Evolutionary conservation across 1,284 basidiomycete genomes (phyloP).

Genomic region (Ganoderma resinaceum): DNA sequence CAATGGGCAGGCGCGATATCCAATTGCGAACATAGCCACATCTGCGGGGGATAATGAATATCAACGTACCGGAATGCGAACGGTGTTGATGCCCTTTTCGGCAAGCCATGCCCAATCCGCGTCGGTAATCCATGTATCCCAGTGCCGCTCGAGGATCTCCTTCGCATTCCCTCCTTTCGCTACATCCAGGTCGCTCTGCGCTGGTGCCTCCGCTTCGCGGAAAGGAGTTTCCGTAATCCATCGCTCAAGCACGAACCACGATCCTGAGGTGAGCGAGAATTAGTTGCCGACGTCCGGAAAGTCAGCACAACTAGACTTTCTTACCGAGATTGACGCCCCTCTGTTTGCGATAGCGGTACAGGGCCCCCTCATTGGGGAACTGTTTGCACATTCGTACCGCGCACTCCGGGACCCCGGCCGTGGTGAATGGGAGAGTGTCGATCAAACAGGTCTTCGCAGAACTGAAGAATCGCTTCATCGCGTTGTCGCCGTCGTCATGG

Average conservation of each 20-base stretch:
- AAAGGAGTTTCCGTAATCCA: constrained; percentile 75
- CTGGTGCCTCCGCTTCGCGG: constrained; percentile 57
- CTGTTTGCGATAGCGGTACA: constrained; percentile 78
- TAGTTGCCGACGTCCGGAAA: neutral
- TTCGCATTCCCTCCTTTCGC: constrained; percentile 68
- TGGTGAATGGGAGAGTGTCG: neutral
- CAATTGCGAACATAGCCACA: neutral
- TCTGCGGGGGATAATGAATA: neutral
- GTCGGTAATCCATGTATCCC: constrained; percentile 81
- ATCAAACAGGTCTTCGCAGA: neutral
- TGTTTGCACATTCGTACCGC: neutral
- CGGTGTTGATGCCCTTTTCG: constrained; percentile 80
- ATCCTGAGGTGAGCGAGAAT: constrained; percentile 50
- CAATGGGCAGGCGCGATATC: neutral
- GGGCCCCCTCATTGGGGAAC: constrained; percentile 42
- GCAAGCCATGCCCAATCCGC: constrained; percentile 80
- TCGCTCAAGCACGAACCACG: constrained; percentile 81
- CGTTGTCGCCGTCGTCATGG: neutral
- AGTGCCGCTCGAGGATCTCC: constrained; percentile 76
- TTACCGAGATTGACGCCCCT: constrained; percentile 84
- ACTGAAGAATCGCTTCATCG: neutral
- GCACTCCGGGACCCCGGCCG: neutral
- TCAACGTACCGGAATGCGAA: constrained; percentile 78
- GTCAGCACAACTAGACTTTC: constrained; percentile 25
- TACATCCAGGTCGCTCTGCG: constrained; percentile 80